Conservation (phyloP, 192 early-diverging fungal species). For the Phlyctochytrium planicorne region DNA sequence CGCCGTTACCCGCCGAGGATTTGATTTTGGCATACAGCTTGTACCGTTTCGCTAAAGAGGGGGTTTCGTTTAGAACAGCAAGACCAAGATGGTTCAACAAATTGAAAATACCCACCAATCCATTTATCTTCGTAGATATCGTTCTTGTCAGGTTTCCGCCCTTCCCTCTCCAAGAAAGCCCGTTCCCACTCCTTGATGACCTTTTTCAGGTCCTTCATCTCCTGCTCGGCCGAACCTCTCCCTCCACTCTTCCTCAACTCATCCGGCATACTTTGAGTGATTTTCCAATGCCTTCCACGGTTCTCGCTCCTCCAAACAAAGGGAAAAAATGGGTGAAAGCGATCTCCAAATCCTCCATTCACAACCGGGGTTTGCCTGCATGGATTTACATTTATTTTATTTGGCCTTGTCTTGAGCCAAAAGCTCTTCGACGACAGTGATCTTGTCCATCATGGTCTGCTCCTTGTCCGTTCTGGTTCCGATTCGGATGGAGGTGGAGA, state of each 20-base stretch:
- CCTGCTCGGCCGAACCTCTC: no score
- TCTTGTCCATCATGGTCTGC: background rate
- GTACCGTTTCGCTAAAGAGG: background rate
- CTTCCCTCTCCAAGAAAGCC: background rate
- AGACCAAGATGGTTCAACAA: background rate
- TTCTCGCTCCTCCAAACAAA: no score
- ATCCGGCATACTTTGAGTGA: no score
- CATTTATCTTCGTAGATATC: background rate
- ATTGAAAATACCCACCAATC: no score
- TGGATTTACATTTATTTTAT: no score
- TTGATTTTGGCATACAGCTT: slow-evolving; percentile 2
- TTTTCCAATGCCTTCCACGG: no score
- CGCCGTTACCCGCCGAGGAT: no score
- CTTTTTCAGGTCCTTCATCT: background rate
- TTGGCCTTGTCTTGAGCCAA: background rate
- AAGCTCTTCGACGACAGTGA: background rate
- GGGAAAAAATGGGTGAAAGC: no score
- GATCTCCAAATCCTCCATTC: no score
- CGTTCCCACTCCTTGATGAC: background rate
- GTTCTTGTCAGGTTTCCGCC: background rate
- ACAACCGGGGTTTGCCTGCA: no score
- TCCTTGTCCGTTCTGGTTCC: background rate
- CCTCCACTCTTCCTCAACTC: no score
- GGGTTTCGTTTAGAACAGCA: background rate
- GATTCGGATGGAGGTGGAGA: background rate